These are phyloP conservation scores for Anisogramma anomala DNA, from an alignment of 2,329 filamentous ascomycete species.

Conservation along the genomic window DNA sequence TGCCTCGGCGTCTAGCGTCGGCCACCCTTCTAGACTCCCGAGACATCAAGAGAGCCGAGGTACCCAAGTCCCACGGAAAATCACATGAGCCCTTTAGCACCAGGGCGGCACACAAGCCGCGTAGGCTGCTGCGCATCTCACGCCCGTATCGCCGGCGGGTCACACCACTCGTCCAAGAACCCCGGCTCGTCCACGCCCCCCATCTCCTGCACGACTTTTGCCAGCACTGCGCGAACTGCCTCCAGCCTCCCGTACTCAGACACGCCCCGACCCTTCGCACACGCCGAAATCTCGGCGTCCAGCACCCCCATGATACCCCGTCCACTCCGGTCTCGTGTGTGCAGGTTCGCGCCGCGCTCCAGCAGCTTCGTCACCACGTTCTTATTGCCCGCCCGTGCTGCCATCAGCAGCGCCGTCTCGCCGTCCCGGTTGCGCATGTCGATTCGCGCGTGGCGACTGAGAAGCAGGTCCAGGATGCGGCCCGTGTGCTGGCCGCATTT, in stretches of 20 bases:
- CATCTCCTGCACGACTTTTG: not conserved
- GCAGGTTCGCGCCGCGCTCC: constrained; percentile 35
- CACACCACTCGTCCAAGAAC: too few species aligned
- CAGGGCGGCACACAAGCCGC: too few species aligned
- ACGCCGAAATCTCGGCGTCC: constrained; percentile 28
- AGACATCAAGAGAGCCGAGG: too few species aligned
- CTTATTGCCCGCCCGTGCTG: constrained; percentile 41
- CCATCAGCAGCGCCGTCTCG: constrained; percentile 44
- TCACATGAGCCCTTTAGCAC: too few species aligned
- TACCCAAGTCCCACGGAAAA: too few species aligned
- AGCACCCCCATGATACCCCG: constrained; percentile 35
- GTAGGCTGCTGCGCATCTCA: too few species aligned
- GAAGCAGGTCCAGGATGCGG: constrained; percentile 32
- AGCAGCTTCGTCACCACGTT: constrained; percentile 37
- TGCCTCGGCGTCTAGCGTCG: too few species aligned
- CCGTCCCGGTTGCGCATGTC: constrained; percentile 41
- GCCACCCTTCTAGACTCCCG: too few species aligned
- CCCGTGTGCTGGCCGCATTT: constrained; percentile 34
- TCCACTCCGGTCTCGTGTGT: constrained; percentile 33
- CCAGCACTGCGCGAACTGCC: constrained; percentile 8
- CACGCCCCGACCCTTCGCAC: not conserved
- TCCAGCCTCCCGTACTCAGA: constrained; percentile 11
- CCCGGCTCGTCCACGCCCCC: too few species aligned
- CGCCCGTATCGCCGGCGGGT: too few species aligned
- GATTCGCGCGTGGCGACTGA: constrained; percentile 32